These are phyloP conservation scores for Saccharomycopsis selenospora DNA, from an alignment of 805 yeast species.

Conservation along the genomic window DNA sequence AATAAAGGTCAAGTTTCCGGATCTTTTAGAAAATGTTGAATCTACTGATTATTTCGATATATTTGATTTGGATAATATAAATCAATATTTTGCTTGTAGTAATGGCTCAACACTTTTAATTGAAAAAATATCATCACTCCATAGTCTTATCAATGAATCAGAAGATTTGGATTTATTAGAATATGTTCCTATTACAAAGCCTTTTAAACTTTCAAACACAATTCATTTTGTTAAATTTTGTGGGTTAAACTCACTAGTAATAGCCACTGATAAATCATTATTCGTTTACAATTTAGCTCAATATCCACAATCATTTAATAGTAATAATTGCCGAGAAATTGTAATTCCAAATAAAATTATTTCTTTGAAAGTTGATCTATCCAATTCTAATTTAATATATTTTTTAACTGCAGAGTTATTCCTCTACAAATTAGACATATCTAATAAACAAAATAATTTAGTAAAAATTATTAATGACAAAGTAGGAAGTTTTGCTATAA, in stretches of 20 bases:
- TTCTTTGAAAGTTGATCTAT: not conserved
- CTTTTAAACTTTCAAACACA: not conserved
- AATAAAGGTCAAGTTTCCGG: not conserved
- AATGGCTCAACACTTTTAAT: constrained; percentile 7
- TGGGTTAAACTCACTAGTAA: not conserved
- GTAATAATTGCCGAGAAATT: no score
- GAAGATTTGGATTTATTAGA: not conserved
- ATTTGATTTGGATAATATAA: constrained; percentile 15
- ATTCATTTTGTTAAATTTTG: constrained; percentile 10
- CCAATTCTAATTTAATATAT: not conserved
- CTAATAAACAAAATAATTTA: not conserved
- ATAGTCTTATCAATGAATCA: not conserved
- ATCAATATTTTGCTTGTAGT: constrained; percentile 8
- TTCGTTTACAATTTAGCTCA: not conserved
- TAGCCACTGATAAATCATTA: constrained; percentile 4
- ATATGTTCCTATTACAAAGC: not conserved
- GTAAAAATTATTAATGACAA: not conserved
- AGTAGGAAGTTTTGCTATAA: not conserved
- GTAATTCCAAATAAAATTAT: not conserved
- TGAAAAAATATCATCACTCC: constrained; percentile 7
- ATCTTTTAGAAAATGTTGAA: not conserved
- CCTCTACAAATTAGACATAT: not conserved
- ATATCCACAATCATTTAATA: no score
- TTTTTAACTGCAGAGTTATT: not conserved
- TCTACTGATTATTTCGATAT: not conserved